Conservation (phyloP, 768 basidiomycete genomes). For the Termitomyces sp. region DNA sequence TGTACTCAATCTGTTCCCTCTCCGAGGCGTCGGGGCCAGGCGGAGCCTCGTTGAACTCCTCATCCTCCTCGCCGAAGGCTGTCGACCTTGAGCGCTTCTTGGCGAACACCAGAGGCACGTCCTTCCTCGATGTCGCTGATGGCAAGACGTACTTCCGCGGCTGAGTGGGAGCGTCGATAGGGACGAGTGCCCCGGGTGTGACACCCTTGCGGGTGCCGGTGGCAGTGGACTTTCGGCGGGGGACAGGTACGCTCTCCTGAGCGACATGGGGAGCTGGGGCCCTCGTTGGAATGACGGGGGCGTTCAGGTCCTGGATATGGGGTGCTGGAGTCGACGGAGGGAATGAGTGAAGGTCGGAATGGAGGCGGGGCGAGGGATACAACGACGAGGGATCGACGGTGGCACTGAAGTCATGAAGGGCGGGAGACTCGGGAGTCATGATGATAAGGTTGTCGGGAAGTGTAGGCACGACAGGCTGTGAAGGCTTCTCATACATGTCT, state of each 20-base stretch:
- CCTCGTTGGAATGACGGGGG: too few species aligned
- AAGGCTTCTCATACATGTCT: conserved; percentile 15
- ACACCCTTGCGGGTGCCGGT: conserved; percentile 75
- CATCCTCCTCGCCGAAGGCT: conserved; percentile 48
- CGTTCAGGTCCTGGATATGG: conserved; percentile 1
- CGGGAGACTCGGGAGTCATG: conserved; percentile 51
- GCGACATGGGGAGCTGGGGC: conserved; percentile 16
- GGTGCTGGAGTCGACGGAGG: conserved; percentile 1
- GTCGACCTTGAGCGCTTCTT: conserved; percentile 55
- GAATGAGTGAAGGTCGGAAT: conserved; percentile 12
- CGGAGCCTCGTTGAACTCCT: conserved; percentile 30
- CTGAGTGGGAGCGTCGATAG: conserved; percentile 75
- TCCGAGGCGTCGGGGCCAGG: conserved; percentile 40
- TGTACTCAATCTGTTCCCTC: conserved; percentile 68
- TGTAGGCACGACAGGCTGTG: background rate
- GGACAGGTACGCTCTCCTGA: background rate
- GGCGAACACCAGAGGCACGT: conserved; percentile 62
- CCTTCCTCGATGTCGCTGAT: conserved; percentile 71
- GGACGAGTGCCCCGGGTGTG: conserved; percentile 57
- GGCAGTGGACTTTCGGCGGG: conserved; percentile 30
- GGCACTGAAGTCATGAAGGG: conserved; percentile 32
- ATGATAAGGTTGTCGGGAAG: conserved; percentile 30
- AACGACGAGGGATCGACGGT: conserved; percentile 27
- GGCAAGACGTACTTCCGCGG: conserved; percentile 61
- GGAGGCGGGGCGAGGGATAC: conserved; percentile 26